Evolutionary conservation across 2,329 filamentous ascomycete genomes (phyloP), one percentile per base, ranked within the genome.

Genomic region (Claviceps cyperi): DNA sequence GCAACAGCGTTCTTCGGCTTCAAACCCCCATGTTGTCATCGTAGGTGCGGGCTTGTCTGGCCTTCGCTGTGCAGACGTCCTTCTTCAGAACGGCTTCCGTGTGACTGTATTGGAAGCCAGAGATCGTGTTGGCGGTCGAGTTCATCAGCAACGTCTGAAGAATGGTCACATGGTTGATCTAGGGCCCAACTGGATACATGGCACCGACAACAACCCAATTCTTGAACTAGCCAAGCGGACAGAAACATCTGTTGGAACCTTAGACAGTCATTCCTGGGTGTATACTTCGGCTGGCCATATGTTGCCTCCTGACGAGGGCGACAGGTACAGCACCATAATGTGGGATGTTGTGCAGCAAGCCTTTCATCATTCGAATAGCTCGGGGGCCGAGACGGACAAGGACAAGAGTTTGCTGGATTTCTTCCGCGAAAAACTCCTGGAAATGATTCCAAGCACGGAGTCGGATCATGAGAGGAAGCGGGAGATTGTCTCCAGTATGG

Each of bases 141-240:
- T 85, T 32, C 66, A 72, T 50, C 77, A 80, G 57, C 64, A 69
- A 47, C 62, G 59, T 21, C 66, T 80, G 3, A 64, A 66, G 13
- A 75, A 73, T 39, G 72, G 72, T 0, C 65, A 69, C 32, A 55
- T 70, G 7, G 70, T 78, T n/a, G 77, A 81, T 55, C 63, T 76
- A 35, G 84, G 84, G 0, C 81, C 84, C n/a, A 89, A 88, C 58
- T 89, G 84, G 84, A 86, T 89, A 48, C 84, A 89, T 53, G 84
- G 84, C 36, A 86, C 81, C 5, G 69, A 77, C 1, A 72, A 81
- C 54, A 89, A 88, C 58, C 81, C 84, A 0, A 84, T 87, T 15
- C 63, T 83, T 39, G 77, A 83, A 43, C 68, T 88, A 17, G 83
- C 81, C 13, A 75, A 73, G 55, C 68, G 76, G 54, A 86, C 81